phyloP scores from a whole-genome alignment of 139 green algal species.

The Ulvella scutata region DNA sequence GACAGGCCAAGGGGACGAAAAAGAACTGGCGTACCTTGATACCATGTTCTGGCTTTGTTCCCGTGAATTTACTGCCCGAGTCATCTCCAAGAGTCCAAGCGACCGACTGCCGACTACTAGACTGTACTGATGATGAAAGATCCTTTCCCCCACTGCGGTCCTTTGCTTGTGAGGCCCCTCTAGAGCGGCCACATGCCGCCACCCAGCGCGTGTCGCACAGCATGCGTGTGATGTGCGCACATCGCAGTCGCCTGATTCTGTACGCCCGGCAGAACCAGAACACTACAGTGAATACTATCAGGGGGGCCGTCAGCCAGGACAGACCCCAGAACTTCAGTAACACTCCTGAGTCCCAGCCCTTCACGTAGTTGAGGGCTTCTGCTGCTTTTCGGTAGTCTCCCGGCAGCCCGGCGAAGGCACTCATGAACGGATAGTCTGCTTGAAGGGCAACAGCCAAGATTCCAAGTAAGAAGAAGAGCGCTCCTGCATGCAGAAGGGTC shows the following conservation, averaged over 20 bases:
- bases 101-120: too few relatives aligned
- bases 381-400: not conserved
- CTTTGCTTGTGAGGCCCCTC: too few relatives aligned
- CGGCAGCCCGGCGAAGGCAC: not conserved
- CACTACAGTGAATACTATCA: not conserved
- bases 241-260: not conserved
- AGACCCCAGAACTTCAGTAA: not conserved
- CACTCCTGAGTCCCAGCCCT: not conserved
- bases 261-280: not conserved
- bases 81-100: too few relatives aligned
- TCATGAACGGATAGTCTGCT: not conserved
- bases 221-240: not conserved
- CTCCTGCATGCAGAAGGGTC: not conserved
- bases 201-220: not conserved
- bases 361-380: not conserved
- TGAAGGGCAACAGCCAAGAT: not conserved
- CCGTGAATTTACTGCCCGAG: too few relatives aligned
- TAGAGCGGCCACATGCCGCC: not conserved
- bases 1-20: too few relatives aligned
- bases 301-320: not conserved
- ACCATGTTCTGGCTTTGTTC: too few relatives aligned
- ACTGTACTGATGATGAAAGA: too few relatives aligned
- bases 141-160: too few relatives aligned
- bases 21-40: too few relatives aligned
- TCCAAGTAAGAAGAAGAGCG: not conserved